Base-by-base conservation (phyloP, 306 rosid species). In the Potentilla sterilis region DNA sequence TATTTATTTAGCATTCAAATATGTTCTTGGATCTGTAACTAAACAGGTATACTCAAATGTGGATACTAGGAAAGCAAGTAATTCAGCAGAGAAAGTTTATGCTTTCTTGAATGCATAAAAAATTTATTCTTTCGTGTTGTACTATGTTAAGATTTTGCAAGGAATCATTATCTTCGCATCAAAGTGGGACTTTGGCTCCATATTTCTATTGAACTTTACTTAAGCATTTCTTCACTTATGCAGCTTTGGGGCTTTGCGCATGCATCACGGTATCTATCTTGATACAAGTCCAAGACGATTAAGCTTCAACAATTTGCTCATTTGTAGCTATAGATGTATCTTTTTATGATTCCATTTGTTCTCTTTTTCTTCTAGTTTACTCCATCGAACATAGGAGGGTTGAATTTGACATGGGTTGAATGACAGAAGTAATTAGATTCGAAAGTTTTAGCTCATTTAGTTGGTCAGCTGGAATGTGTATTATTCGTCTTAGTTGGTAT, bases 191-290 rank as follows among this genome's bases (percentile, higher is more conserved):
- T 16, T 35, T 44, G n/a, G 22, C 73, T 69, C 42, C 59, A 46
- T 58, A 10, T 58, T 24, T 58, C 38, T 61, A 6, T 61, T 55
- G 61, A 22, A 22, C 8, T 4, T 0, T 22, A 42, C 58, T 73
- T 7, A 14, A 1, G 10, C 47, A 5, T 70, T 22, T 24, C 14
- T 75, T 70, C 4, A 1, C 72, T 41, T 49, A 40, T 87, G 92
- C 98, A 96, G 99, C 83, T 96, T 67, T 96, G 99, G 99, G 98
- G 99, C 73, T 96, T 96, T 69, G 79, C 90, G n/a, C 99, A 95
- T 81, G 84, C 88, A 37, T 93, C 93, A 32, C 83, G 77, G 70
- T 90, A 86, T 86, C 86, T 85, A 32, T 22, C 80, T 66, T 82
- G 79, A 83, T 43, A 15, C 74, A 70, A 80, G 54, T 78, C 62